Conservation (phyloP, 345 rosid genomes). For the Lenwebbia sp. region DNA sequence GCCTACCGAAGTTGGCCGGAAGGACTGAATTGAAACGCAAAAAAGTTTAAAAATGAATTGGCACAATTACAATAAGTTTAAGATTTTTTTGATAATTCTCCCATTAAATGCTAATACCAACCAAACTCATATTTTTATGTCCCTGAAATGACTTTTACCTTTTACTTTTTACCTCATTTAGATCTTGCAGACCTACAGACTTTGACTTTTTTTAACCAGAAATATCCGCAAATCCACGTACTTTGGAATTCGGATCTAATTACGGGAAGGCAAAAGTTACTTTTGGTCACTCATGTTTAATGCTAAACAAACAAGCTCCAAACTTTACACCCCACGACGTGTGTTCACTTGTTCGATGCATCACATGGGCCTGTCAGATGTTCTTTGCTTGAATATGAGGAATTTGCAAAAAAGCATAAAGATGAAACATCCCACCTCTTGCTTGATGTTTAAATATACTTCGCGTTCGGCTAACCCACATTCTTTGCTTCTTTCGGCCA, state of each 20-base stretch:
- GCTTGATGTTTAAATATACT: background rate
- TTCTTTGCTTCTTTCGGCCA: background rate
- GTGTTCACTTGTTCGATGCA: background rate
- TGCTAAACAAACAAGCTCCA: too few relatives aligned
- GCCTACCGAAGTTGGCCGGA: too few relatives aligned
- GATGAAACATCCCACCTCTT: background rate
- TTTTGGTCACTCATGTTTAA: too few relatives aligned
- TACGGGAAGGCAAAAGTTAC: too few relatives aligned
- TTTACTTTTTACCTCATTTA: background rate
- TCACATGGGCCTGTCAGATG: background rate
- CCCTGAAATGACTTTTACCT: background rate
- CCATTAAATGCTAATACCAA: too few relatives aligned
- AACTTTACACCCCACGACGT: background rate
- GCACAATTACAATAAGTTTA: too few relatives aligned
- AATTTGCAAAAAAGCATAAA: background rate
- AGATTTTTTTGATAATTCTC: too few relatives aligned
- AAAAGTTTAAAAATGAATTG: too few relatives aligned
- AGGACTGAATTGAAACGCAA: too few relatives aligned
- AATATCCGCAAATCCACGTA: background rate
- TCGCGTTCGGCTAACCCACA: background rate
- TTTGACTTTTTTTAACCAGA: background rate
- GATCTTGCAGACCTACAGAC: background rate
- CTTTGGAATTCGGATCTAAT: background rate
- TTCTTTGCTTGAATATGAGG: background rate
- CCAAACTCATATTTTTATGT: too few relatives aligned